Base-by-base conservation (phyloP, 768 basidiomycete genomes). In the Suillus fuscotomentosus region DNA sequence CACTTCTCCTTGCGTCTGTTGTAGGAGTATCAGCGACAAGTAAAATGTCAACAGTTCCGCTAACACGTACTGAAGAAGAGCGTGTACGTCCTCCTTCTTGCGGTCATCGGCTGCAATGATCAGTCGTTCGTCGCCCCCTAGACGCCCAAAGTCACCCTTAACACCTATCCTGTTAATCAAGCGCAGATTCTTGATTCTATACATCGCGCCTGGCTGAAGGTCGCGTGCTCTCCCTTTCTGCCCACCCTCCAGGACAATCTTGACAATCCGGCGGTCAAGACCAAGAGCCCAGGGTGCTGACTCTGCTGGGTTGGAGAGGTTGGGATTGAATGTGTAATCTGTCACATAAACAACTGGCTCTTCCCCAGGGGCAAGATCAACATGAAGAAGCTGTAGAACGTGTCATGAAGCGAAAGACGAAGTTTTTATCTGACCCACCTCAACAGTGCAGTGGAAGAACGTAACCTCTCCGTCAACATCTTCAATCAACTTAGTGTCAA, bases 261-360 rank as follows among this genome's bases (percentile, higher is more conserved):
- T 85, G 62, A 88, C 70, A 31, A 88, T 77, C 27, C 77, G 78
- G 20, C 82, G 82, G 43, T 81, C 76, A n/a, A 87, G 78, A n/a
- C 78, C 77, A n/a, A 60, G 62, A 3, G 80, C 75, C 81, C 83
- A 84, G 27, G 74, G 69, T 57, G 76, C 73, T 4, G 66, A 60
- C 34, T 67, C 70, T 22, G 69, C 63, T 3, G 71, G 63, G n/a
- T 72, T 65, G 5, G 75, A 69, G 42, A 89, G 74, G 60, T 81
- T 74, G 4, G 79, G 68, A 61, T 87, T 81, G 3, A 75, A 70
- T 2, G 88, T 88, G 69, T 89, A 91, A 71, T 91, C 90, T 9
- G 88, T 90, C 39, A 88, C 83, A 65, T 83, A 87, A 45, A 90
- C 72, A 57, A 76, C 79, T 5, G 80, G 73, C 31, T 71, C 70